Percentiles rank a stretch among this genome's conserved stretches.
Conservation (phyloP, 2,329 filamentous ascomycete genomes). For the Huntiella abstrusa region DNA sequence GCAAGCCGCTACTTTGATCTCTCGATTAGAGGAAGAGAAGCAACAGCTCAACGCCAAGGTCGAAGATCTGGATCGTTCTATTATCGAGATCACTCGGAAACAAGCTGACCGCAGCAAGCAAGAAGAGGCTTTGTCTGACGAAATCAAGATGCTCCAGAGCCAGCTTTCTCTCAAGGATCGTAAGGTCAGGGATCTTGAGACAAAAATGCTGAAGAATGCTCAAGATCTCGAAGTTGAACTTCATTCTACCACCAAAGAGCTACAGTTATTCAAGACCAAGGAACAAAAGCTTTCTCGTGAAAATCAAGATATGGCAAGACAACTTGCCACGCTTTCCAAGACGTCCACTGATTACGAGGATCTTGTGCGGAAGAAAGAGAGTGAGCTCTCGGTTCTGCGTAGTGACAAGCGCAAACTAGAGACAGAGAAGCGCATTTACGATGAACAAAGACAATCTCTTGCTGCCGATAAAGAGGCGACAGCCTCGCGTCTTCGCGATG, state of each 20-base stretch:
- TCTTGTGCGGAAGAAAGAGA: constrained; percentile 80
- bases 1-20: constrained; percentile 75
- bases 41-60: constrained; percentile 49
- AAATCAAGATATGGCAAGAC: constrained; percentile 64
- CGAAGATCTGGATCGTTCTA: constrained; percentile 47
- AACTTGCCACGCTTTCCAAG: constrained; percentile 69
- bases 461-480: constrained; percentile 62
- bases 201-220: constrained; percentile 64
- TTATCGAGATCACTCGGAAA: constrained; percentile 50
- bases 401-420: constrained; percentile 71
- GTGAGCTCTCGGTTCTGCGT: constrained; percentile 70
- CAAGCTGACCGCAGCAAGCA: constrained; percentile 58
- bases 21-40: constrained; percentile 73
- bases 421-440: constrained; percentile 57
- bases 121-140: constrained; percentile 58
- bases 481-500: constrained; percentile 55
- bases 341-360: constrained; percentile 94
- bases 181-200: constrained; percentile 74
- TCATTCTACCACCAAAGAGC: constrained; percentile 56
- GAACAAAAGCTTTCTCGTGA: constrained; percentile 63
- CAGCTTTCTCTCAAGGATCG: constrained; percentile 77
- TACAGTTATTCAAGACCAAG: constrained; percentile 53
- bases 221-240: constrained; percentile 81
- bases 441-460: constrained; percentile 57
- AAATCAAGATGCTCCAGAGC: constrained; percentile 81